Evolutionary conservation across 805 yeast genomes (phyloP).

Genomic region (Alloascoidea africana): DNA sequence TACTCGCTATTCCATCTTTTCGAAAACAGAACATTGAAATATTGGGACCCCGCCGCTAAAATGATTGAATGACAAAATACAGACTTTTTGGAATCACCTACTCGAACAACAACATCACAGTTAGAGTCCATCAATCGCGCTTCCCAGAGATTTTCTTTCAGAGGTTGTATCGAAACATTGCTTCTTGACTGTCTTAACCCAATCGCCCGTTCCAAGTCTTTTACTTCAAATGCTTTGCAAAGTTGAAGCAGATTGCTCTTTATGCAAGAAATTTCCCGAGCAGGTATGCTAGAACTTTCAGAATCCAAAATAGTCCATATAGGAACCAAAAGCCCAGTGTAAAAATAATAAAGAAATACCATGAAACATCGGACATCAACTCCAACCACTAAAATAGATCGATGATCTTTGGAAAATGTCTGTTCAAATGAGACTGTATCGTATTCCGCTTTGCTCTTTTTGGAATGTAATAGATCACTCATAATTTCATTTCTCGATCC

Average conservation of each 20-base stretch:
- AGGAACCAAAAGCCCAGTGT: too few relatives aligned
- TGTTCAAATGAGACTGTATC: too few relatives aligned
- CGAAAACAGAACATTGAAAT: constrained; percentile 44
- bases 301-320: too few relatives aligned
- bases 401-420: too few relatives aligned
- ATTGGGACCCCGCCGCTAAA: constrained; percentile 41
- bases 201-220: too few relatives aligned
- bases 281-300: constrained; percentile 12
- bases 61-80: constrained; percentile 27
- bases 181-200: too few relatives aligned
- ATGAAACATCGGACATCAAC: constrained; percentile 10
- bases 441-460: too few relatives aligned
- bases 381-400: constrained; percentile 10
- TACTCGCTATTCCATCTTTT: constrained; percentile 31
- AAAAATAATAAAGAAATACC: constrained; percentile 13
- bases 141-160: too few relatives aligned
- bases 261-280: constrained; percentile 7
- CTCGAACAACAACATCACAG: not conserved
- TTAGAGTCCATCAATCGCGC: too few relatives aligned
- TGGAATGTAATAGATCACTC: too few relatives aligned
- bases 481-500: too few relatives aligned
- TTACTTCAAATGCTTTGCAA: constrained; percentile 8
- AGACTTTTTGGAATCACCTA: not conserved
- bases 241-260: constrained; percentile 13
- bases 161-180: too few relatives aligned